phyloP scores from a whole-genome alignment of 2,329 filamentous ascomycete species.

The Sphaerulina populicola region DNA sequence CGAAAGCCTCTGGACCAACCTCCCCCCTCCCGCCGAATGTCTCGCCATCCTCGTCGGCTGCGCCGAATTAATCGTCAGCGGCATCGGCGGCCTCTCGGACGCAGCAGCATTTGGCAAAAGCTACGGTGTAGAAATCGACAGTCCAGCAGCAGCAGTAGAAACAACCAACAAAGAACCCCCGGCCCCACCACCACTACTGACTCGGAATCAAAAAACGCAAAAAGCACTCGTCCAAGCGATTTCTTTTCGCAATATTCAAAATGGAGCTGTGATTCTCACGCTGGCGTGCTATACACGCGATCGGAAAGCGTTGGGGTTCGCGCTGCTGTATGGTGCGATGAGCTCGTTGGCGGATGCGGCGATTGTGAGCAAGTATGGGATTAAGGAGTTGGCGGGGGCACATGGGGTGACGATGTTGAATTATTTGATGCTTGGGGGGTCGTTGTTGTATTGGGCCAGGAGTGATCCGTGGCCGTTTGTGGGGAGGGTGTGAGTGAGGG shows the following conservation, averaged over 20 bases:
- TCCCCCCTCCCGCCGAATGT: conserved; percentile 32
- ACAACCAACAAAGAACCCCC: background rate
- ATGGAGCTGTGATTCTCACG: conserved; percentile 28
- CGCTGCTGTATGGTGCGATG: conserved; percentile 23
- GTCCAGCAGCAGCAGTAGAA: background rate
- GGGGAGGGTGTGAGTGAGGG: background rate
- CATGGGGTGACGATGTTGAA: conserved; percentile 29
- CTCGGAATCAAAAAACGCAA: conserved; percentile 23
- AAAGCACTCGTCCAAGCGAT: conserved; percentile 25
- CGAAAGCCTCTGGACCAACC: conserved; percentile 21
- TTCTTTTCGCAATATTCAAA: conserved; percentile 29
- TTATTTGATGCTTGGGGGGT: conserved; percentile 24
- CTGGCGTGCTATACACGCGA: conserved; percentile 29
- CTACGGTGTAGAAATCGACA: conserved; percentile 30
- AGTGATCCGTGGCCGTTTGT: conserved; percentile 16
- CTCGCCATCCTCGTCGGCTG: conserved; percentile 32
- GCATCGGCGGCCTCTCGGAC: conserved; percentile 32
- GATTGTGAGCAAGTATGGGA: conserved; percentile 27
- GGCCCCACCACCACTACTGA: conserved; percentile 7
- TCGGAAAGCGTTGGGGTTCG: conserved; percentile 27
- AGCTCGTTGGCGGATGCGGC: conserved; percentile 28
- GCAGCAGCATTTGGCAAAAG: conserved; percentile 28
- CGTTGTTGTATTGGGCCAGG: conserved; percentile 28
- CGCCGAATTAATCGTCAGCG: conserved; percentile 30
- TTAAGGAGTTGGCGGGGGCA: conserved; percentile 22